Conservation (phyloP, 2,329 filamentous ascomycete species). For the Colletotrichum acutatum region DNA sequence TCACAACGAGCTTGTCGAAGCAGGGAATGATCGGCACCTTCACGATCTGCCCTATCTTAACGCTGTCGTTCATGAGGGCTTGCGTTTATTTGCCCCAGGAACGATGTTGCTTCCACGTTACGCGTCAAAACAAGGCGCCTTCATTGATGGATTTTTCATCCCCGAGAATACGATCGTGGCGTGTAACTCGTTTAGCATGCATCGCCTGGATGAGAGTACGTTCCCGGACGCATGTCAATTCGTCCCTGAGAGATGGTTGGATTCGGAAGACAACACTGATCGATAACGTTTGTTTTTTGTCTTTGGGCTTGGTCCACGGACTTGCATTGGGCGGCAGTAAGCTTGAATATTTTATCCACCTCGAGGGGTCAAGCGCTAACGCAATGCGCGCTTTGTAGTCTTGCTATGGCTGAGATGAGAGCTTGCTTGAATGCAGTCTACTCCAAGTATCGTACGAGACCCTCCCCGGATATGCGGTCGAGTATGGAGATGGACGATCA, state of each 20-base stretch:
- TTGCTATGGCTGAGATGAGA: conserved; percentile 10
- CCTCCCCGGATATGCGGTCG: neutral
- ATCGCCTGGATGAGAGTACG: conserved; percentile 29
- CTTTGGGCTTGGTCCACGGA: neutral
- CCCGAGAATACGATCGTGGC: conserved; percentile 37
- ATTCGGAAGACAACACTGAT: conserved; percentile 13
- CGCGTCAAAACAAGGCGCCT: conserved; percentile 34
- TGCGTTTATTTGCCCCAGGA: conserved; percentile 27
- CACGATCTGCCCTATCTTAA: conserved; percentile 25
- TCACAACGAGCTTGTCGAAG: neutral
- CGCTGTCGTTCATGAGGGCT: conserved; percentile 25
- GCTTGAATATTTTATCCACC: neutral
- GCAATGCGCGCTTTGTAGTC: neutral
- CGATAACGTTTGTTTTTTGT: neutral
- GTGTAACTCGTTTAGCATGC: conserved; percentile 35
- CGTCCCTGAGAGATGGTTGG: conserved; percentile 38
- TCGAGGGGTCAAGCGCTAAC: neutral
- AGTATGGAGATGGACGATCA: conserved; percentile 1
- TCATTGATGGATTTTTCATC: conserved; percentile 37
- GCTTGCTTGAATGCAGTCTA: conserved; percentile 2
- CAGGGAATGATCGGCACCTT: neutral
- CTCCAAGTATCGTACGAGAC: neutral
- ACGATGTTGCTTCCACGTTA: conserved; percentile 35
- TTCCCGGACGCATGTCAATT: conserved; percentile 35
- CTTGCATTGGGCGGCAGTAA: conserved; percentile 6